A percentile compares a stretch with the other conserved stretches of the same genome.
Evolutionary conservation across 805 yeast species (phyloP).

Genomic region (Ogataea paraovalis): DNA sequence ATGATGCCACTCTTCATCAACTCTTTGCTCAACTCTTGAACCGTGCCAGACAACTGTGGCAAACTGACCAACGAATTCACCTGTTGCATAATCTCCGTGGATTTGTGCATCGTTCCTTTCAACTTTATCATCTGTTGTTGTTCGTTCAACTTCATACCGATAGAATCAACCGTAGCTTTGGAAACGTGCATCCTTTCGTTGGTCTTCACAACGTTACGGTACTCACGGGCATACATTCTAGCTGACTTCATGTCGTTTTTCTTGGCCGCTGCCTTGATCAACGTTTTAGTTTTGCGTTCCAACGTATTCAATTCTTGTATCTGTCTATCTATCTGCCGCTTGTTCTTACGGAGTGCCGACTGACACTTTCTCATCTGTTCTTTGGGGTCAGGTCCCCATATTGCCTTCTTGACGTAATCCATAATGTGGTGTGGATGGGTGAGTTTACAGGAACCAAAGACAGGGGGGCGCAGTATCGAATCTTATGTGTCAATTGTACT

Average conservation of each 20-base stretch:
- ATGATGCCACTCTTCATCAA: slow-evolving; percentile 82
- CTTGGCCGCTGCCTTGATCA: slow-evolving; percentile 72
- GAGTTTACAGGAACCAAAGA: no score
- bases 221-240: slow-evolving; percentile 75
- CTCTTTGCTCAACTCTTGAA: slow-evolving; percentile 84
- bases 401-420: slow-evolving; percentile 81
- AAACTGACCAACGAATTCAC: slow-evolving; percentile 73
- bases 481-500: no score
- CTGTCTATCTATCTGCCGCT: slow-evolving; percentile 79
- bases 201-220: slow-evolving; percentile 69
- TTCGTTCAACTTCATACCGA: slow-evolving; percentile 85
- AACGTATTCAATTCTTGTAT: slow-evolving; percentile 53
- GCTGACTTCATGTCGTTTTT: slow-evolving; percentile 76
- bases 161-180: slow-evolving; percentile 80
- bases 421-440: no score
- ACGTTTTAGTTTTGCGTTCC: slow-evolving; percentile 70
- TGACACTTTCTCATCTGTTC: slow-evolving; percentile 83
- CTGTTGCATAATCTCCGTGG: slow-evolving; percentile 82
- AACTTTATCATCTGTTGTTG: slow-evolving; percentile 82
- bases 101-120: slow-evolving; percentile 73
- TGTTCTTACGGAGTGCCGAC: slow-evolving; percentile 74
- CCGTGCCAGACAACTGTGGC: slow-evolving; percentile 76
- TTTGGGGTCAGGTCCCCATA: slow-evolving; percentile 96
- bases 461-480: no score
- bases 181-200: slow-evolving; percentile 70